Percentiles rank a stretch among this genome's conserved stretches.
phyloP scores from a whole-genome alignment of 176 grass and related monocot genomes.

The Urochloa ruziziensis region DNA sequence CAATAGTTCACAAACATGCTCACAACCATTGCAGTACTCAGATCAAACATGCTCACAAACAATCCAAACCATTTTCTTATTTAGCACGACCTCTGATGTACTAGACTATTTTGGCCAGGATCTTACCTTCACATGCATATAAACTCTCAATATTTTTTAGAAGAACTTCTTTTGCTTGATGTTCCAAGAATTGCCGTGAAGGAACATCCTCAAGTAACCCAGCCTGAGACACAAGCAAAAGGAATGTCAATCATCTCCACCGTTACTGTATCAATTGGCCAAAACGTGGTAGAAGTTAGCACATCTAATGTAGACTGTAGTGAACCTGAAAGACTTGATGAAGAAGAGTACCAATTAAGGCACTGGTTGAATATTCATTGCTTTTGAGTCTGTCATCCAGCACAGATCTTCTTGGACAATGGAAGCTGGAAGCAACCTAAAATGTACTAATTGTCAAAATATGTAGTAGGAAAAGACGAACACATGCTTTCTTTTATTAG shows the following conservation, averaged over 20 bases:
- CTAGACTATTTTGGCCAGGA: neutral
- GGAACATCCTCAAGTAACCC: slow-evolving; percentile 71
- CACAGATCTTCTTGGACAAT: slow-evolving; percentile 83
- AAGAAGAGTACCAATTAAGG: slow-evolving; percentile 91
- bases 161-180: slow-evolving; percentile 69
- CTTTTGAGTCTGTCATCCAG: slow-evolving; percentile 90
- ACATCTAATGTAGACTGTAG: slow-evolving; percentile 12
- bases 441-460: slow-evolving; percentile 32
- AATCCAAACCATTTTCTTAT: too few relatives aligned
- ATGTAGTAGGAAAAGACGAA: neutral
- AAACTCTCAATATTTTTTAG: slow-evolving; percentile 85
- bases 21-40: neutral
- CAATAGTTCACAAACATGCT: too few relatives aligned
- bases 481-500: neutral
- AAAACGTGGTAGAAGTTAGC: slow-evolving; percentile 18
- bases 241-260: neutral
- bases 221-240: slow-evolving; percentile 50
- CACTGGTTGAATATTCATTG: slow-evolving; percentile 68
- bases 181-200: slow-evolving; percentile 69
- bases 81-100: too few relatives aligned
- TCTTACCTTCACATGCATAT: slow-evolving; percentile 84
- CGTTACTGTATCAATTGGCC: slow-evolving; percentile 17
- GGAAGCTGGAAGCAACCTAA: slow-evolving; percentile 97
- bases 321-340: slow-evolving; percentile 99
- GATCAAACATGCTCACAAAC: neutral